Conservation (phyloP, 305 asterid species). For the Ruellia speciosa region DNA sequence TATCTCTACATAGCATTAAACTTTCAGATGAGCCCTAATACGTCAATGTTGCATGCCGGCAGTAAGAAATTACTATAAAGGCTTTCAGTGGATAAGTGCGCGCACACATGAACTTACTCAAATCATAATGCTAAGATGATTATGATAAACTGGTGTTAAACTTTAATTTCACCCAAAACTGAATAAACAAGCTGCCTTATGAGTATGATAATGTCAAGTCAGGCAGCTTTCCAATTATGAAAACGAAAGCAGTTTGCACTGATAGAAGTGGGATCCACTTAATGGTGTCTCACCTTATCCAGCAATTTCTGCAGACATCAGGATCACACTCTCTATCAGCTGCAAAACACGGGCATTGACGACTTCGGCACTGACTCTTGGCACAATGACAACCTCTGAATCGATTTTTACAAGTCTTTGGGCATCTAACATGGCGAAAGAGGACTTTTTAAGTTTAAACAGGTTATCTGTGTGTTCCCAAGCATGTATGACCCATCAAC, state of each 20-base stretch:
- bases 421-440: conserved; percentile 49
- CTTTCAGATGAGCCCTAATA: no score
- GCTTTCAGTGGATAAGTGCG: no score
- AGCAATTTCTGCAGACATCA: conserved; percentile 94
- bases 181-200: no score
- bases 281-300: conserved; percentile 70
- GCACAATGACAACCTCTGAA: conserved; percentile 98
- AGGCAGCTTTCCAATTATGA: not conserved
- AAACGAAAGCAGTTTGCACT: not conserved
- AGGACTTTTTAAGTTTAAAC: not conserved
- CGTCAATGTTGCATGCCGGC: no score
- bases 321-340: conserved; percentile 95
- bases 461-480: no score
- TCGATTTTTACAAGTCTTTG: conserved; percentile 88
- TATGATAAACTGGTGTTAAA: no score
- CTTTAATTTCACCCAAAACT: no score
- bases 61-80: no score
- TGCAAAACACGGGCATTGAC: conserved; percentile 98
- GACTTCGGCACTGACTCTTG: conserved; percentile 96
- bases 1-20: no score
- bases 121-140: no score
- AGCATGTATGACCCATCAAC: not conserved
- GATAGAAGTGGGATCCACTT: not conserved
- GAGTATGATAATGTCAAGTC: no score
- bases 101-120: no score